Percentiles rank a stretch among this genome's conserved stretches.
These are phyloP conservation scores for Xenoacremonium recifei DNA, from an alignment of 2,329 filamentous ascomycete species.

Conservation along the genomic window DNA sequence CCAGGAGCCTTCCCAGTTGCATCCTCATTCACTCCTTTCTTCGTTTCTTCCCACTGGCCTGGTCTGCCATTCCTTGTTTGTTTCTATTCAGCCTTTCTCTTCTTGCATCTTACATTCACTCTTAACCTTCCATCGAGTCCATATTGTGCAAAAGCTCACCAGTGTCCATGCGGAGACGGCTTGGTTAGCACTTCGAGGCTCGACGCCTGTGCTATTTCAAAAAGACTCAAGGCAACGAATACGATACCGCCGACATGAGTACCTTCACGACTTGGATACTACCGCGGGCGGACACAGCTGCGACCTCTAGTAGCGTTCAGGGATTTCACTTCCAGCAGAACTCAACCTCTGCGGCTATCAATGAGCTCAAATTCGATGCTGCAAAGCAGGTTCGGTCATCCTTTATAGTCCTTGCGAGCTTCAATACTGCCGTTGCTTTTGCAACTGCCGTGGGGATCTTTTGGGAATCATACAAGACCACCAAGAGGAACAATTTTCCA, in stretches of 20 bases:
- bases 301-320: slow-evolving; percentile 4
- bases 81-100: too few species aligned
- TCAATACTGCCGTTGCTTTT: slow-evolving; percentile 59
- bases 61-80: slow-evolving; percentile 5
- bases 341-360: slow-evolving; percentile 45
- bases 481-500: slow-evolving; percentile 39
- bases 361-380: slow-evolving; percentile 50
- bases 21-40: slow-evolving; percentile 1
- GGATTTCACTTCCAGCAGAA: slow-evolving; percentile 37
- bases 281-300: slow-evolving; percentile 9
- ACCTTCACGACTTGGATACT: slow-evolving; percentile 8
- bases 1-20: slow-evolving; percentile 7
- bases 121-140: too few species aligned
- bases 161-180: neutral
- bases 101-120: too few species aligned
- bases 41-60: slow-evolving; percentile 4
- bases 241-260: slow-evolving; percentile 9
- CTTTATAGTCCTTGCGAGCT: slow-evolving; percentile 58
- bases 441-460: slow-evolving; percentile 56
- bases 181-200: slow-evolving; percentile 10
- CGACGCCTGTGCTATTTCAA: slow-evolving; percentile 11
- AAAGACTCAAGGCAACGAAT: slow-evolving; percentile 4
- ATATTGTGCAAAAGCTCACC: neutral
- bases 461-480: slow-evolving; percentile 51
- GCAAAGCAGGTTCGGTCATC: slow-evolving; percentile 60